Conservation (phyloP, 768 basidiomycete species). For the Porpolomopsis calyptriformis region DNA sequence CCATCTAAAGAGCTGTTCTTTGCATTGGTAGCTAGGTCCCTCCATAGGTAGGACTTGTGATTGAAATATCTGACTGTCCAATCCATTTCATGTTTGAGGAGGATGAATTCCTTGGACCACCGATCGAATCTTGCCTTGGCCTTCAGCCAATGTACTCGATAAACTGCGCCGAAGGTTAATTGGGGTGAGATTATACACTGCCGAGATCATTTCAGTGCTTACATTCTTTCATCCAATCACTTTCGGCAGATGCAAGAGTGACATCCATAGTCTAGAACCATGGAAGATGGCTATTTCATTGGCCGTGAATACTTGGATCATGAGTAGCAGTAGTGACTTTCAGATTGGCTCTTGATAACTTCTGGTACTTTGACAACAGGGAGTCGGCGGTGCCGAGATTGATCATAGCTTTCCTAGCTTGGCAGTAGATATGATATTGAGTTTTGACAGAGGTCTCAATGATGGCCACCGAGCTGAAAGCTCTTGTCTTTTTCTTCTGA, state of each 20-base stretch:
- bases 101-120: slow-evolving; percentile 14
- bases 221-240: slow-evolving; percentile 6
- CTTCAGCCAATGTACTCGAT: slow-evolving; percentile 10
- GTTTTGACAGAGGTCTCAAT: no score
- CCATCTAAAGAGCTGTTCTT: no score
- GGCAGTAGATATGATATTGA: no score
- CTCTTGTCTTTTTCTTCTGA: no score
- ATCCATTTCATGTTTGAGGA: slow-evolving; percentile 13
- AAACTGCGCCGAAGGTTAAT: slow-evolving; percentile 3
- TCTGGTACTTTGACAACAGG: not conserved
- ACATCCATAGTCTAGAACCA: slow-evolving; percentile 6
- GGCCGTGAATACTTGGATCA: slow-evolving; percentile 4
- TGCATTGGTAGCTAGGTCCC: no score
- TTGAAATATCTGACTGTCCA: slow-evolving; percentile 13
- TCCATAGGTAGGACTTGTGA: no score
- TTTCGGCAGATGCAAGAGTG: not conserved
- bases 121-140: slow-evolving; percentile 11
- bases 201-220: not conserved
- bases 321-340: slow-evolving; percentile 2
- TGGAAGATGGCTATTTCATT: not conserved
- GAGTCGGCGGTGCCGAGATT: no score
- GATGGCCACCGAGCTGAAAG: no score
- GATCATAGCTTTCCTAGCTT: no score
- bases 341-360: not conserved
- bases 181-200: not conserved